A percentile compares a stretch with the other conserved stretches of the same genome.
phyloP scores from a whole-genome alignment of 495 filamentous ascomycete species.

The Daldinia caldariorum region DNA sequence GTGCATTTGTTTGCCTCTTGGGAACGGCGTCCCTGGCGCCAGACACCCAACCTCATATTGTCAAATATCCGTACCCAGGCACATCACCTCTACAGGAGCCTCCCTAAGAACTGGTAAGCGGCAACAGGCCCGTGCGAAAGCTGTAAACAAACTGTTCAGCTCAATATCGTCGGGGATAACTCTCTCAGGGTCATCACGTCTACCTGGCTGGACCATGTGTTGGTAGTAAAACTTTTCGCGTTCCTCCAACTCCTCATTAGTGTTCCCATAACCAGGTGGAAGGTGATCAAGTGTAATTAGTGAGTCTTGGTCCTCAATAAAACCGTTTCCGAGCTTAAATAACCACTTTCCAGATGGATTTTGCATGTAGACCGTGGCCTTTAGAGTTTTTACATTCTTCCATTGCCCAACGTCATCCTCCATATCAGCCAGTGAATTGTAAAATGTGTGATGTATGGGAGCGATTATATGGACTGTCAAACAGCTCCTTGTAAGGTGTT shows the following conservation, averaged over 20 bases:
- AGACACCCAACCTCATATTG: constrained; percentile 5
- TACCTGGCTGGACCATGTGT: background rate
- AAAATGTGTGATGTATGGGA: background rate
- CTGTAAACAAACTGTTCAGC: background rate
- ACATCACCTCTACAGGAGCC: background rate
- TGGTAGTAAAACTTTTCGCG: background rate
- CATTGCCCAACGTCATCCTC: background rate
- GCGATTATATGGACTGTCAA: background rate
- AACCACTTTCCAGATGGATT: background rate
- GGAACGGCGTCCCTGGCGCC: background rate
- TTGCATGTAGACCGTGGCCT: background rate
- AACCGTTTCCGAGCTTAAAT: background rate
- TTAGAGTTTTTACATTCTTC: background rate
- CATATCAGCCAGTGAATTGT: background rate
- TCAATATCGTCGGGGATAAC: background rate
- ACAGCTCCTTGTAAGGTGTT: background rate
- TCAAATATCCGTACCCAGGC: background rate
- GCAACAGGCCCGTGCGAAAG: background rate
- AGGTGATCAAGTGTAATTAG: background rate
- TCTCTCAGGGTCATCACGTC: background rate
- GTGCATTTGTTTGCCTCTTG: background rate
- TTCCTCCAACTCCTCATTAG: background rate
- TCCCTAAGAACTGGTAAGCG: background rate
- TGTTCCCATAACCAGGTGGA: background rate
- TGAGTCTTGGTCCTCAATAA: background rate